phyloP scores from a whole-genome alignment of 139 green algal species.

The Desmodesmus armatus region DNA sequence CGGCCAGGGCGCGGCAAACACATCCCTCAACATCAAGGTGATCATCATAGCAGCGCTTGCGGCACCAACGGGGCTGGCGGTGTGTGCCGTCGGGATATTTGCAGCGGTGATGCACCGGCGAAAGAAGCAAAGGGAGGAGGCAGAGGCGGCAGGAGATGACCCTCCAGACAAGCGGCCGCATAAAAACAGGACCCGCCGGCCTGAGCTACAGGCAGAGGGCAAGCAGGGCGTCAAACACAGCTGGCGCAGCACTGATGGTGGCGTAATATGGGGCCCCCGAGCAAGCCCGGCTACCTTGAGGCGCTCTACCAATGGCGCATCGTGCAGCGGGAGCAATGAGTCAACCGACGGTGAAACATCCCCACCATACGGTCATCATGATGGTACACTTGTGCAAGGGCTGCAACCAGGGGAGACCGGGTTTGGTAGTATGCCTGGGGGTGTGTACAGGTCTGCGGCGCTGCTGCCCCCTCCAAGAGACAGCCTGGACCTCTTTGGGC shows the following conservation, averaged over 20 bases:
- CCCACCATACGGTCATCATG: background rate
- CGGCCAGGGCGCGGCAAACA: background rate
- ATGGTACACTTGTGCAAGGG: background rate
- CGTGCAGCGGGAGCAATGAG: background rate
- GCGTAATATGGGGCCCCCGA: background rate
- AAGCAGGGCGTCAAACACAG: background rate
- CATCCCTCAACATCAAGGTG: background rate
- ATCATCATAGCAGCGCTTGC: background rate
- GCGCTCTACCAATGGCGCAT: background rate
- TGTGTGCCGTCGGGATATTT: background rate
- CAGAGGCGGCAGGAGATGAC: background rate
- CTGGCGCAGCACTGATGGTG: background rate
- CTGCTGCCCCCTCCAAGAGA: too few relatives aligned
- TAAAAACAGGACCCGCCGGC: background rate
- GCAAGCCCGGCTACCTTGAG: background rate
- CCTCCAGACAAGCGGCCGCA: background rate
- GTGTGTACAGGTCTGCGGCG: too few relatives aligned
- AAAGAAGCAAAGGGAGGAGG: background rate
- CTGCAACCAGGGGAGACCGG: background rate
- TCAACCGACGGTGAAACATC: background rate
- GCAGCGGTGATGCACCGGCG: background rate
- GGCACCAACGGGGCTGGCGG: background rate
- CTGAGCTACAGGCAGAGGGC: background rate
- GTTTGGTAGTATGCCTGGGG: slow-evolving; percentile 14
- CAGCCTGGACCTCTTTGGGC: too few relatives aligned